Conservation (phyloP, 768 basidiomycete species). For the Panaeolus cyanescens region DNA sequence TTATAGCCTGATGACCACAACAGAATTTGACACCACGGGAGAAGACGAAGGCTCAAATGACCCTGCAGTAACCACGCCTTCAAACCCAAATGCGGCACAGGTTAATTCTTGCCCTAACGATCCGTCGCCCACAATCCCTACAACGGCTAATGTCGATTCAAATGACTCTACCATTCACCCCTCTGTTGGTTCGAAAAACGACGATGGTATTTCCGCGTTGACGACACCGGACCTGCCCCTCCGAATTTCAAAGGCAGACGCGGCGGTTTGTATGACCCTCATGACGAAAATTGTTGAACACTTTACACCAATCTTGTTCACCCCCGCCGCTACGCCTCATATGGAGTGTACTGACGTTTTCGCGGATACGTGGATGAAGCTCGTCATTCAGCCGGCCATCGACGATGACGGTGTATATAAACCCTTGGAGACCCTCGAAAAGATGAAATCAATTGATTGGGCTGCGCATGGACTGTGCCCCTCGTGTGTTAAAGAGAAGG, state of each 20-base stretch:
- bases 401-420: constrained; percentile 63
- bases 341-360: constrained; percentile 75
- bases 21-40: constrained; percentile 52
- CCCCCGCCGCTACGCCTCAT: constrained; percentile 66
- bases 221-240: not conserved
- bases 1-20: constrained; percentile 63
- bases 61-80: constrained; percentile 8
- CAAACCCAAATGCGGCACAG: not conserved
- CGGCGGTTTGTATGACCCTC: constrained; percentile 46
- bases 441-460: constrained; percentile 64
- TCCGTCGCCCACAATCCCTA: not conserved
- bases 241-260: constrained; percentile 15
- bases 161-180: not conserved
- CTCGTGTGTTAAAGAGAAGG: constrained; percentile 59
- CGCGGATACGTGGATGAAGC: constrained; percentile 71
- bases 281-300: constrained; percentile 59
- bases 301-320: constrained; percentile 75
- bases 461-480: constrained; percentile 54
- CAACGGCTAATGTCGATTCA: not conserved
- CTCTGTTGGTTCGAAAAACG: not conserved
- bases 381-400: constrained; percentile 70
- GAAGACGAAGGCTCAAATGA: constrained; percentile 10
- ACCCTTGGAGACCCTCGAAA: constrained; percentile 71
- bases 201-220: not conserved
- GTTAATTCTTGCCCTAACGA: not conserved